Conservation (phyloP, 441 rosid species). For the Lepidium campestre region DNA sequence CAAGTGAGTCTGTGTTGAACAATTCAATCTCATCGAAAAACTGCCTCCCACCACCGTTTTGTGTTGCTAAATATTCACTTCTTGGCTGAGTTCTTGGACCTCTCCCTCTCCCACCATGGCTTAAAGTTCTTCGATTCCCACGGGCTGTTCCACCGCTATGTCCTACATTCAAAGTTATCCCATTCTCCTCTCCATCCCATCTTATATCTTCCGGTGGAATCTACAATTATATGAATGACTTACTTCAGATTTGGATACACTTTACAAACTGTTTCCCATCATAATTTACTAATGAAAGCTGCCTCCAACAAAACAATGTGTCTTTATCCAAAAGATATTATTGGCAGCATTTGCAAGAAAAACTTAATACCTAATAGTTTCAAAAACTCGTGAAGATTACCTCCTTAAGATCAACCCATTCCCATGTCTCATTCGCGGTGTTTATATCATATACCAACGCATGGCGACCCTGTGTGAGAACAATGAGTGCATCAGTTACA, state of each 20-base stretch:
- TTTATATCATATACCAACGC: constrained; percentile 74
- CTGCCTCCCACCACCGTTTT: constrained; percentile 49
- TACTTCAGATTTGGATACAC: not conserved
- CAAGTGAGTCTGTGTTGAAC: constrained; percentile 77
- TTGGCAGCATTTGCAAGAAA: not conserved
- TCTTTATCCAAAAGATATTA: not conserved
- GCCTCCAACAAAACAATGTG: not conserved
- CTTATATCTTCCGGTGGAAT: constrained; percentile 82
- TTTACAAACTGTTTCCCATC: not conserved
- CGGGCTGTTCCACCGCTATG: constrained; percentile 46
- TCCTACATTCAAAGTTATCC: constrained; percentile 45
- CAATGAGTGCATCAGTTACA: not conserved
- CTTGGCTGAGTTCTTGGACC: constrained; percentile 56
- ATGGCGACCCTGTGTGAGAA: constrained; percentile 64
- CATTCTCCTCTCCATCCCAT: constrained; percentile 85
- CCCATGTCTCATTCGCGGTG: constrained; percentile 73
- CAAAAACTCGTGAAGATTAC: constrained; percentile 29
- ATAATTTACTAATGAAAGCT: not conserved
- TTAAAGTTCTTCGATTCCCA: constrained; percentile 40
- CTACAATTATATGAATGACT: constrained; percentile 33
- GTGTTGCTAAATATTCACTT: constrained; percentile 35
- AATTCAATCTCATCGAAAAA: constrained; percentile 68
- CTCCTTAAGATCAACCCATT: constrained; percentile 91
- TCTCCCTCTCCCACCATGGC: constrained; percentile 63
- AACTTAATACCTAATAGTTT: not conserved